A percentile compares a stretch with the other conserved stretches of the same genome.
These are phyloP conservation scores for Rhodotorula sp. DNA, from an alignment of 1,284 basidiomycete species.

Conservation along the genomic window DNA sequence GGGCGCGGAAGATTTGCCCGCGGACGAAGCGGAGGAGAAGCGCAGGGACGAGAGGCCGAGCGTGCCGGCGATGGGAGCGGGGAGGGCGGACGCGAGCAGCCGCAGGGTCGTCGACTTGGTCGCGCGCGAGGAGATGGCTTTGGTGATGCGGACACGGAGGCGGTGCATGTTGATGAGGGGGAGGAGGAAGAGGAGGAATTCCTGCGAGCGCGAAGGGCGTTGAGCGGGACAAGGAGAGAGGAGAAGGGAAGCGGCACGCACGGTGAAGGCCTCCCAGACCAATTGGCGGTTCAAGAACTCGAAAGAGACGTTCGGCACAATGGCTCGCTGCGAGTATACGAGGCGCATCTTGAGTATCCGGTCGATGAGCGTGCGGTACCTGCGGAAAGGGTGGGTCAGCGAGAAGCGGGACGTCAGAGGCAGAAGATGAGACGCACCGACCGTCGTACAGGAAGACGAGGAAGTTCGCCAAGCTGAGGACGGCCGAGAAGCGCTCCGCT, in stretches of 20 bases:
- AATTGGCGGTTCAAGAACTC: constrained; percentile 99
- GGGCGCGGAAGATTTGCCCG: background rate
- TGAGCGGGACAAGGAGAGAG: background rate
- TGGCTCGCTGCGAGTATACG: constrained; percentile 69
- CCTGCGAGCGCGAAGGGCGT: constrained; percentile 57
- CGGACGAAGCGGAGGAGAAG: constrained; percentile 39
- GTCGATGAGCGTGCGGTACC: constrained; percentile 83
- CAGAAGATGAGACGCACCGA: background rate
- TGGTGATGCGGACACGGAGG: constrained; percentile 62
- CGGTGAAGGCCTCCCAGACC: constrained; percentile 97
- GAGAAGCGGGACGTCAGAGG: too few species aligned
- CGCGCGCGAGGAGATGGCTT: constrained; percentile 46
- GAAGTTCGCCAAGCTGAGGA: constrained; percentile 71
- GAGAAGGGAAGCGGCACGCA: constrained; percentile 8
- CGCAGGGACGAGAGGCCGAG: constrained; percentile 25
- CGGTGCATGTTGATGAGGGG: constrained; percentile 73
- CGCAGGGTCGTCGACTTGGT: constrained; percentile 22
- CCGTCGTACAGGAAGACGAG: constrained; percentile 83
- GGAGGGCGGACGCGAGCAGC: constrained; percentile 42
- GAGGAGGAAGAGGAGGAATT: constrained; percentile 90
- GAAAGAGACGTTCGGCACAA: constrained; percentile 86
- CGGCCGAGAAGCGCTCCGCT: constrained; percentile 66
- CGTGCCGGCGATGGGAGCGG: constrained; percentile 46
- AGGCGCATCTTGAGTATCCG: constrained; percentile 77
- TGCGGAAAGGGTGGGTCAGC: constrained; percentile 49